These are phyloP conservation scores for Lipomyces oligophaga DNA, from an alignment of 805 yeast species.

Conservation along the genomic window DNA sequence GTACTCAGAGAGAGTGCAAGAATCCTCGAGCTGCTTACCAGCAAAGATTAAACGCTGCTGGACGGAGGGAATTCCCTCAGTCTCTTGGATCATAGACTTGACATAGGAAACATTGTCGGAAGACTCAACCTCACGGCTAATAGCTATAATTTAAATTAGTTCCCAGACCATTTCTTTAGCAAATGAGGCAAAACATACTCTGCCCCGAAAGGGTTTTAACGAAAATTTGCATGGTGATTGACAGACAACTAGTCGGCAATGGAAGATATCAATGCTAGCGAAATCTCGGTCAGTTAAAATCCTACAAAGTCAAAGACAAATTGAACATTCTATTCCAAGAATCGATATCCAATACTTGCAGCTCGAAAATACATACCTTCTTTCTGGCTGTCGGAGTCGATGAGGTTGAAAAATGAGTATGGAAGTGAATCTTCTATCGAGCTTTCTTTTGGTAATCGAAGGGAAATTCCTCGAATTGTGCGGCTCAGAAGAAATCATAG, in stretches of 20 bases:
- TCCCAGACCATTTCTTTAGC: not conserved
- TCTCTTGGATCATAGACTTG: conserved; percentile 94
- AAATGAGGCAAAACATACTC: conserved; percentile 40
- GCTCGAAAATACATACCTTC: conserved; percentile 26
- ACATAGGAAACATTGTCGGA: conserved; percentile 97
- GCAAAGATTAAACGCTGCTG: conserved; percentile 97
- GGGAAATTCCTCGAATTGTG: not conserved
- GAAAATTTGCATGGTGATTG: conserved; percentile 60
- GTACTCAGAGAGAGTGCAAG: conserved; percentile 95
- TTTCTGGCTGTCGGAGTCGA: conserved; percentile 31
- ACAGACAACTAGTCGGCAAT: conserved; percentile 33
- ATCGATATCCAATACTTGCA: not conserved
- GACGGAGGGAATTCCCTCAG: conserved; percentile 97
- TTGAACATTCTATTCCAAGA: not conserved
- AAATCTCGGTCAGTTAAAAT: too few species aligned
- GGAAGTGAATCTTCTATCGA: not conserved
- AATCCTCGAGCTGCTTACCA: conserved; percentile 87
- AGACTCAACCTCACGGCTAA: conserved; percentile 96
- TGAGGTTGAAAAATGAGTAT: conserved; percentile 8
- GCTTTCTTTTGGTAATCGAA: not conserved
- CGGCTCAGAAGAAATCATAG: not conserved
- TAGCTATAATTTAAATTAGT: conserved; percentile 43
- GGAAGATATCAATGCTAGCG: not conserved
- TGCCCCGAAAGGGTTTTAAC: conserved; percentile 99
- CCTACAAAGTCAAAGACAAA: not conserved